Conservation (phyloP, 2,329 filamentous ascomycete genomes). For the Remersonia thermophila region DNA sequence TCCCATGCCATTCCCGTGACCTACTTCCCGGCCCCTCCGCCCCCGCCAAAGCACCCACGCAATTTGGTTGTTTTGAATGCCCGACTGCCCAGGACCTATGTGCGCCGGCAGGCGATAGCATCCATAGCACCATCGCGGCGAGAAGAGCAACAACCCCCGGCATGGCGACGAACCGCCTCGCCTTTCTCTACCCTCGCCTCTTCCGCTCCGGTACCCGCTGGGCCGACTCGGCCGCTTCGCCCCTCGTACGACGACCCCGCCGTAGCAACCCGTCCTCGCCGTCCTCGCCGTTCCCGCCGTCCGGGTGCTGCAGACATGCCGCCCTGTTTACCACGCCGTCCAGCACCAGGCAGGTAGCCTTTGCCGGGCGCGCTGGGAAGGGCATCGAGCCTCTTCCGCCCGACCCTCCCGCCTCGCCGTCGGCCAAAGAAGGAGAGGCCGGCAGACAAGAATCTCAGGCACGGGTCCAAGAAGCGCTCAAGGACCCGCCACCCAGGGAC, state of each 20-base stretch:
- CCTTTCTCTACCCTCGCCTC: constrained; percentile 57
- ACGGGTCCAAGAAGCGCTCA: no score
- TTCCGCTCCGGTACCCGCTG: constrained; percentile 36
- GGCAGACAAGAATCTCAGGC: not conserved
- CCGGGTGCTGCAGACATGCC: constrained; percentile 14
- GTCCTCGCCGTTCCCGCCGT: constrained; percentile 13
- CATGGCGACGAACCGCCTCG: constrained; percentile 52
- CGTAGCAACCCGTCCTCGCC: constrained; percentile 15
- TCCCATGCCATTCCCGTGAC: no score
- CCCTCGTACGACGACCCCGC: constrained; percentile 13
- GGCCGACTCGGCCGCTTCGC: constrained; percentile 27
- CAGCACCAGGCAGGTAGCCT: constrained; percentile 28
- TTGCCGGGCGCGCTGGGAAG: constrained; percentile 46
- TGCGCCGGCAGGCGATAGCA: no score
- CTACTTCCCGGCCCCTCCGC: no score
- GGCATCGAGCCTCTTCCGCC: constrained; percentile 41
- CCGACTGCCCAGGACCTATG: no score
- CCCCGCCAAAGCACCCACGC: no score
- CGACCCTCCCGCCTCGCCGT: constrained; percentile 14
- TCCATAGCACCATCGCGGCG: no score
- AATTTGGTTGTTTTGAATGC: no score
- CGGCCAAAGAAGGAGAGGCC: not conserved
- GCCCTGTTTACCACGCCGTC: constrained; percentile 28
- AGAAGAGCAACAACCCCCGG: constrained; percentile 6
- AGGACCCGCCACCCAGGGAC: not conserved